Percentiles rank a stretch among this genome's conserved stretches.
Evolutionary conservation across 345 rosid genomes (phyloP).

Genomic region (Diplotaxis tenuifolia): DNA sequence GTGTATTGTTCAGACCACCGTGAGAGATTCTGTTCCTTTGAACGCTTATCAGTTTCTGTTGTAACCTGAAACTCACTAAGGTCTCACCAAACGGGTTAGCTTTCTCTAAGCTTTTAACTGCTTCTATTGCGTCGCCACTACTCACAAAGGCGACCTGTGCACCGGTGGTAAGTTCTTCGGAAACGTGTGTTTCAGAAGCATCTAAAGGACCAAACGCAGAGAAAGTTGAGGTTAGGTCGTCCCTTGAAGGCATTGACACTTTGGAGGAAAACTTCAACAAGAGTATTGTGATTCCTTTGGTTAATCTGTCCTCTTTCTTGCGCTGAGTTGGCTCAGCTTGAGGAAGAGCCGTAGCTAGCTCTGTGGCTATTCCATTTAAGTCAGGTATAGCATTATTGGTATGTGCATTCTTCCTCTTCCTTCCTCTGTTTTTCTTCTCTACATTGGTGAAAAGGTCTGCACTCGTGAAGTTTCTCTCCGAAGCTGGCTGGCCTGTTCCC

Average conservation of each 20-base stretch:
- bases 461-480: slow-evolving; percentile 26
- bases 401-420: slow-evolving; percentile 43
- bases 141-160: slow-evolving; percentile 61
- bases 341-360: slow-evolving; percentile 30
- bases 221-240: slow-evolving; percentile 51
- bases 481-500: slow-evolving; percentile 28
- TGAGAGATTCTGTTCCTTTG: slow-evolving; percentile 36
- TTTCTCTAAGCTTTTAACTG: slow-evolving; percentile 53
- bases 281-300: slow-evolving; percentile 55
- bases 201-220: slow-evolving; percentile 67
- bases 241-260: slow-evolving; percentile 61
- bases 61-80: slow-evolving; percentile 47
- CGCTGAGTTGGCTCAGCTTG: slow-evolving; percentile 37
- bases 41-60: slow-evolving; percentile 30
- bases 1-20: slow-evolving; percentile 39
- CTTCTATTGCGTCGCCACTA: slow-evolving; percentile 56
- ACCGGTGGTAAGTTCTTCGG: slow-evolving; percentile 40
- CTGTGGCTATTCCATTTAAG: slow-evolving; percentile 51
- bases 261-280: slow-evolving; percentile 58
- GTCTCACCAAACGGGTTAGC: slow-evolving; percentile 56
- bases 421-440: slow-evolving; percentile 47
- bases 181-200: slow-evolving; percentile 52
- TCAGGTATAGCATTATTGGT: slow-evolving; percentile 47
- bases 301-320: slow-evolving; percentile 46
- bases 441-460: slow-evolving; percentile 33